Evolutionary conservation across 176 grass and related monocot species (phyloP).

Genomic region (Cymbopogon citratus): DNA sequence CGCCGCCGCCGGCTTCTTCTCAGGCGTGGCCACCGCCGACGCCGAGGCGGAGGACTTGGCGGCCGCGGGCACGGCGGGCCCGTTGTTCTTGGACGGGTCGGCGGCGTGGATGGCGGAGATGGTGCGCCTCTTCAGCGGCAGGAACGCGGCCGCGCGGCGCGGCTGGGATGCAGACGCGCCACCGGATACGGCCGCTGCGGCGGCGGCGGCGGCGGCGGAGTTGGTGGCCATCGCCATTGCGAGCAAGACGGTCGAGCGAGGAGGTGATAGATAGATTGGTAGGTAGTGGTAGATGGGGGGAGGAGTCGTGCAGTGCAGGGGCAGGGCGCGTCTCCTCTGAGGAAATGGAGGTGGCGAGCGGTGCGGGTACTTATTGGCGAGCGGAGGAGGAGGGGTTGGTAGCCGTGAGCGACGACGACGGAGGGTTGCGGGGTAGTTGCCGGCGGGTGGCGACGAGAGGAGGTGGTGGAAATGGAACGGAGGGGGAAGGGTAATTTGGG

Average conservation of each 20-base stretch:
- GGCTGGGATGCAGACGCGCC: slow-evolving; percentile 24
- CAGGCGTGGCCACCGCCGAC: slow-evolving; percentile 21
- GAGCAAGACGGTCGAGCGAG: neutral
- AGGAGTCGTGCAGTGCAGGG: slow-evolving; percentile 26
- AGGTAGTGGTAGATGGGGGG: neutral
- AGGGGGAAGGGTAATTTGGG: slow-evolving; percentile 23
- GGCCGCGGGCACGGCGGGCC: slow-evolving; percentile 33
- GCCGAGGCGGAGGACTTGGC: slow-evolving; percentile 36
- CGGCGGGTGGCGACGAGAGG: neutral
- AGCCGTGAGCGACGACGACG: neutral
- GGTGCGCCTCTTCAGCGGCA: slow-evolving; percentile 37
- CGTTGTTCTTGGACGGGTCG: slow-evolving; percentile 55
- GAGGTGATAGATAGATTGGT: neutral
- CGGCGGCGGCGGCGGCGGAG: slow-evolving; percentile 34
- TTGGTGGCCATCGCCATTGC: slow-evolving; percentile 60
- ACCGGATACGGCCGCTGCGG: slow-evolving; percentile 18
- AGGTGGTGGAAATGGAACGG: neutral
- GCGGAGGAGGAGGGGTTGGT: slow-evolving; percentile 25
- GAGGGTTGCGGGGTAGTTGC: neutral
- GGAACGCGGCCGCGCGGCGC: slow-evolving; percentile 11
- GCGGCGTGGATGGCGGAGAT: slow-evolving; percentile 63
- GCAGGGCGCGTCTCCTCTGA: slow-evolving; percentile 37
- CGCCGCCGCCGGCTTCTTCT: neutral
- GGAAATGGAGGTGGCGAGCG: slow-evolving; percentile 25
- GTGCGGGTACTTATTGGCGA: slow-evolving; percentile 33